Conservation (phyloP, 805 yeast genomes). For the Debaryomyces castellii region DNA sequence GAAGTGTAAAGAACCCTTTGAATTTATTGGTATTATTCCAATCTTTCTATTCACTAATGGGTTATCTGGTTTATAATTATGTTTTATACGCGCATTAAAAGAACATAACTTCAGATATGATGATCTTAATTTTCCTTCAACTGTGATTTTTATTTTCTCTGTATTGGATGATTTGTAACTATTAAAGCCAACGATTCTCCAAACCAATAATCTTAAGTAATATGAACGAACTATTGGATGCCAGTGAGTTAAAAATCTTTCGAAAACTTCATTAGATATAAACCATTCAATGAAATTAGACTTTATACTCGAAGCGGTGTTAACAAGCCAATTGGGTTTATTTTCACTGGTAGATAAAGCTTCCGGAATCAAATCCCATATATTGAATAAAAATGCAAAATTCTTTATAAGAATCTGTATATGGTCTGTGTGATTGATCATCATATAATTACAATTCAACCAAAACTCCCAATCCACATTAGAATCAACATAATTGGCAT, state of each 20-base stretch:
- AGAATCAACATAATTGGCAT: slow-evolving; percentile 29
- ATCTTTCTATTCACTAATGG: slow-evolving; percentile 51
- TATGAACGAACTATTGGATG: slow-evolving; percentile 72
- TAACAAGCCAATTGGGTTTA: slow-evolving; percentile 37
- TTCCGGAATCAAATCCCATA: slow-evolving; percentile 69
- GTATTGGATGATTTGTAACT: slow-evolving; percentile 35
- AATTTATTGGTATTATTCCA: slow-evolving; percentile 37
- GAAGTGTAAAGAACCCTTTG: slow-evolving; percentile 20
- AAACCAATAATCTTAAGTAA: slow-evolving; percentile 63
- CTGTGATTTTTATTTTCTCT: slow-evolving; percentile 25
- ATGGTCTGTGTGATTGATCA: slow-evolving; percentile 61
- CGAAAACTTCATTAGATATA: slow-evolving; percentile 51
- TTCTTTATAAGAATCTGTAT: slow-evolving; percentile 62
- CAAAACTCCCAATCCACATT: slow-evolving; percentile 74
- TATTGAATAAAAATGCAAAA: slow-evolving; percentile 64
- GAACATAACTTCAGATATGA: slow-evolving; percentile 24
- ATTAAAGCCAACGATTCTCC: slow-evolving; percentile 55
- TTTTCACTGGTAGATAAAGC: slow-evolving; percentile 14
- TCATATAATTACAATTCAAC: slow-evolving; percentile 56
- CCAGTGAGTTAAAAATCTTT: slow-evolving; percentile 70
- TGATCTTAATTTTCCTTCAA: slow-evolving; percentile 30
- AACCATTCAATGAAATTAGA: slow-evolving; percentile 56
- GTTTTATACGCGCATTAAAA: slow-evolving; percentile 24
- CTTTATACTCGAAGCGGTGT: slow-evolving; percentile 42
- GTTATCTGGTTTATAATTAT: slow-evolving; percentile 33